A percentile compares a stretch with the other conserved stretches of the same genome.
These are phyloP conservation scores for Amaranthus hypochondriacus DNA, from an alignment of 148 eudicot species.

Conservation along the genomic window DNA sequence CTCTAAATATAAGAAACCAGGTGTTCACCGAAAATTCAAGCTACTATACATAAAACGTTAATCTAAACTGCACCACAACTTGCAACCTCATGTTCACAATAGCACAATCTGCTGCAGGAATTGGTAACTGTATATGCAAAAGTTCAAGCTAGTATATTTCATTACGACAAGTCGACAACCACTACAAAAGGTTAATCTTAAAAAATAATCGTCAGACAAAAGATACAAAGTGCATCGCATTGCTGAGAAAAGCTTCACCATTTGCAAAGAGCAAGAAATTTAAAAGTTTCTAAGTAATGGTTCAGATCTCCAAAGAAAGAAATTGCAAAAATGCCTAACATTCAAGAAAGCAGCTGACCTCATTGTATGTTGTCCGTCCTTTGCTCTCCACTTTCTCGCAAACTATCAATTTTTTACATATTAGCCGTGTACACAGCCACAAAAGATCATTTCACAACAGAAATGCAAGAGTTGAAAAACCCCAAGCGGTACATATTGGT, in stretches of 20 bases:
- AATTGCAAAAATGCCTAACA: background rate
- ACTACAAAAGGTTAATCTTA: background rate
- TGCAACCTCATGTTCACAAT: background rate
- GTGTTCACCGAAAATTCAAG: background rate
- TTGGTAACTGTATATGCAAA: background rate
- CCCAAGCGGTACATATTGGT: background rate
- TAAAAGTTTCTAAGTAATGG: background rate
- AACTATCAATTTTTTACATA: conserved; percentile 38
- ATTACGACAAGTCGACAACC: background rate
- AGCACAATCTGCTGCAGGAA: background rate
- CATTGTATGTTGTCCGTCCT: conserved; percentile 95
- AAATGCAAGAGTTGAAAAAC: background rate
- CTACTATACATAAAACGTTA: background rate
- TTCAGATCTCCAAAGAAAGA: background rate
- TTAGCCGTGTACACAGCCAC: conserved; percentile 19
- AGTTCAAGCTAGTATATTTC: background rate
- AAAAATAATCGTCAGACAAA: background rate
- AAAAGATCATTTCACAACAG: background rate
- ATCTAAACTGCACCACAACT: background rate
- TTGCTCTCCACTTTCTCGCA: conserved; percentile 99
- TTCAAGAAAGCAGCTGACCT: conserved; percentile 41
- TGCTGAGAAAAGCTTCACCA: background rate
- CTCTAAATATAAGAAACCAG: no score
- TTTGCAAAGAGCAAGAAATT: background rate
- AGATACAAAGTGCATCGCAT: background rate